Evolutionary conservation across 129 eudicot genomes (phyloP).

Genomic region (Artemisia tridentata): DNA sequence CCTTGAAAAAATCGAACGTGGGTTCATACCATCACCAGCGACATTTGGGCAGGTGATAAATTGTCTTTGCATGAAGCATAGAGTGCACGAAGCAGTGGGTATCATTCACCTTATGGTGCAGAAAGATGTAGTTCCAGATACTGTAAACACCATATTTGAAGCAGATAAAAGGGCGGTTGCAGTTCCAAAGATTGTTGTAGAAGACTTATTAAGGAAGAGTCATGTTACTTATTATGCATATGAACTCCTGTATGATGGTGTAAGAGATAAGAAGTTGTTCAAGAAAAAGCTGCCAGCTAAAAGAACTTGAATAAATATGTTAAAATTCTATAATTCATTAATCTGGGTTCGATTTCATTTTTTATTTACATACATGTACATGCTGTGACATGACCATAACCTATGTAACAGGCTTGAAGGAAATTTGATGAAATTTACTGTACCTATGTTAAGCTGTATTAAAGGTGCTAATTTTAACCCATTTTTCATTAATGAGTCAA

Average conservation of each 20-base stretch:
- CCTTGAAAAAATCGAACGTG: conserved; percentile 44
- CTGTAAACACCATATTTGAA: conserved; percentile 66
- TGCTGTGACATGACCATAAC: too few species aligned
- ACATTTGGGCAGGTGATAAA: conserved; percentile 84
- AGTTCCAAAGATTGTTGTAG: conserved; percentile 91
- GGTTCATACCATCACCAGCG: conserved; percentile 60
- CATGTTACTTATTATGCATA: conserved; percentile 77
- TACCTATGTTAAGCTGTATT: too few species aligned
- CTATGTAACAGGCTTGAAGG: too few species aligned
- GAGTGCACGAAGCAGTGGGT: conserved; percentile 67
- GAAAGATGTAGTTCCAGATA: conserved; percentile 76
- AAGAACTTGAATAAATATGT: not conserved
- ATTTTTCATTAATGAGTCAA: too few species aligned
- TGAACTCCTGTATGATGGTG: conserved; percentile 79
- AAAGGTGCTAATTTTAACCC: too few species aligned
- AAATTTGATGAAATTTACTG: too few species aligned
- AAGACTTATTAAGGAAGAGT: conserved; percentile 74
- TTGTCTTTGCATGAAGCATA: conserved; percentile 68
- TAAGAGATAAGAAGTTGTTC: conserved; percentile 68
- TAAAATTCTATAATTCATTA: not conserved
- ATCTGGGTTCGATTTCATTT: not conserved
- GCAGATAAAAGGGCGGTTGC: conserved; percentile 85
- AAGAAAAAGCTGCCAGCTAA: conserved; percentile 41
- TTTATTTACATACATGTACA: too few species aligned
- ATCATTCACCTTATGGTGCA: conserved; percentile 66